A percentile compares a stretch with the other conserved stretches of the same genome.
These are phyloP conservation scores for Lipomyces yamadae DNA, from an alignment of 805 yeast genomes.

Conservation along the genomic window DNA sequence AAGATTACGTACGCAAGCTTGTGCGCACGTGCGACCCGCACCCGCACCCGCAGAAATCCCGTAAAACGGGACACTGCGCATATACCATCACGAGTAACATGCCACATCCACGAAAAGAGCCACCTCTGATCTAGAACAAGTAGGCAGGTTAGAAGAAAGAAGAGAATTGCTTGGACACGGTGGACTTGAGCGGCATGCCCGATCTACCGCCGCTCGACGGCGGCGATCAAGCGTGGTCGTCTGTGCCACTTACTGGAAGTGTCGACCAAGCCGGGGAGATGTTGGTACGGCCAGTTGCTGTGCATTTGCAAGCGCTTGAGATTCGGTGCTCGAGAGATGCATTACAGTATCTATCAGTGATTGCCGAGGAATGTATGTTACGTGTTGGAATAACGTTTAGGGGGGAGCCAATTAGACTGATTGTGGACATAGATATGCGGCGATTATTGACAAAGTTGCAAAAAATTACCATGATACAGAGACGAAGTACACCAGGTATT, in stretches of 20 bases:
- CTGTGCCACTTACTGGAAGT: background rate
- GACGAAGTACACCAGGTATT: slow-evolving; percentile 45
- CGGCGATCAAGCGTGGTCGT: background rate
- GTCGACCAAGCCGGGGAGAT: slow-evolving; percentile 5
- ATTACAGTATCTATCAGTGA: slow-evolving; percentile 23
- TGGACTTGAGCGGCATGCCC: slow-evolving; percentile 1
- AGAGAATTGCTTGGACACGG: background rate
- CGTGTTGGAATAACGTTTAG: background rate
- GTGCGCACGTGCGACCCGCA: background rate
- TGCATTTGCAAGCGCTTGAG: slow-evolving; percentile 20
- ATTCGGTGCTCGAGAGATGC: slow-evolving; percentile 29
- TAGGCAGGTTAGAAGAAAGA: background rate
- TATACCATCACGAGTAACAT: background rate
- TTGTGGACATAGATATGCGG: slow-evolving; percentile 19
- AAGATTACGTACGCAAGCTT: background rate
- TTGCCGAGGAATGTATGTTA: slow-evolving; percentile 32
- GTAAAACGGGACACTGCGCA: background rate
- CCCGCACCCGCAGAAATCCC: background rate
- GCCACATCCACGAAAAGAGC: background rate
- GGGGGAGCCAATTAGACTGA: background rate
- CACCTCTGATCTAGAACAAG: background rate
- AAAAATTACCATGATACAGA: slow-evolving; percentile 43
- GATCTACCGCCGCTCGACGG: slow-evolving; percentile 1
- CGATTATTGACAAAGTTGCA: slow-evolving; percentile 41
- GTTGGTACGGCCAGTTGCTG: slow-evolving; percentile 26